Base-by-base conservation (phyloP, 352 stramenopile species). In the Phytophthora kernoviae region DNA sequence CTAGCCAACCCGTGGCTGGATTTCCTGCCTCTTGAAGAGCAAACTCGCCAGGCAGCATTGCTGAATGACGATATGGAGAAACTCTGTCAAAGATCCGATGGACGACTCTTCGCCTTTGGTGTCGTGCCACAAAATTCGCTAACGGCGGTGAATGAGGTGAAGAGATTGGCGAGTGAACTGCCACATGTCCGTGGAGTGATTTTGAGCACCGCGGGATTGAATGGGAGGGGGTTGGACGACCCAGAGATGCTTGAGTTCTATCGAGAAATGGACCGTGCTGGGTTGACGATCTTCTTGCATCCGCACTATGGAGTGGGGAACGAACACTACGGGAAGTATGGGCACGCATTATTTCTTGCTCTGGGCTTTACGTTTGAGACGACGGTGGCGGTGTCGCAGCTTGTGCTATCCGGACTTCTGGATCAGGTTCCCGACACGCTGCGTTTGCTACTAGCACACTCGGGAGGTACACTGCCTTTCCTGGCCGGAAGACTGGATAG, bases 1-100 rank as follows among this genome's bases (percentile, higher is more conserved):
- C 70, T 88, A 5, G 79, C 79, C n/a, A 89, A 89, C 46, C 79
- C 79, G 54, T 90, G 79, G 79, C 65, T 90, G 18, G 79, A 90
- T 50, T 90, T 90, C 60, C 53, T 90, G 42, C 61, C 75, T 0
- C n/a, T 72, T 18, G 34, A 56, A 0, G 77, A 89, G 54, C 78
- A 85, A 39, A 51, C 60, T 15, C 49, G 18, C 8, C 75, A 90
- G 63, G 76, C 77, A 22, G 52, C 61, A 14, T 39, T 70, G 10
- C 55, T 89, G 18, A 89, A 90, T 42, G 65, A 87, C 32, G 79
- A 89, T 45, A 77, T 87, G 37, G 66, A 87, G 39, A 50, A 52
- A 20, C 61, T 88, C 11, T 88, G 78, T 60, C 46, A 33, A 32
- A 24, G 27, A n/a, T 87, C 76, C 3, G 22, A 63, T n/a, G 70